A percentile compares a stretch with the other conserved stretches of the same genome.
These are phyloP conservation scores for Aspergillus terreus DNA, from an alignment of 2,329 filamentous ascomycete species.

Conservation along the genomic window DNA sequence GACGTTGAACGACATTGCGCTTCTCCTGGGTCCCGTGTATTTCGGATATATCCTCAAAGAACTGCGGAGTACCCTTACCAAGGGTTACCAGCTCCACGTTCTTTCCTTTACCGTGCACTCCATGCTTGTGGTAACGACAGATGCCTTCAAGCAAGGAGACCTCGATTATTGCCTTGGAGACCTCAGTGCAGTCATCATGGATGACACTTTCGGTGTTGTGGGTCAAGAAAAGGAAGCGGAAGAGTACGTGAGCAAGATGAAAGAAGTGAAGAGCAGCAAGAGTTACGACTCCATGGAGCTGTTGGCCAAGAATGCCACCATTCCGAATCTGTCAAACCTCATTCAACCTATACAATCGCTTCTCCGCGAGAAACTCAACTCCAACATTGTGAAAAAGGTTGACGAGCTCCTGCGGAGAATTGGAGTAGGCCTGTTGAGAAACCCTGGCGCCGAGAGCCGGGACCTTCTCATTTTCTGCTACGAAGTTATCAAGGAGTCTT, in stretches of 20 bases:
- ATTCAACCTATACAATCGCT: constrained; percentile 74
- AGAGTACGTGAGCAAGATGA: constrained; percentile 92
- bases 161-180: constrained; percentile 81
- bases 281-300: constrained; percentile 97
- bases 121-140: constrained; percentile 72
- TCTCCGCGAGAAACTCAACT: constrained; percentile 76
- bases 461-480: constrained; percentile 94
- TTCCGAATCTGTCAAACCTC: constrained; percentile 69
- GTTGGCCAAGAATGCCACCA: constrained; percentile 75
- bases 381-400: constrained; percentile 81
- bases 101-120: constrained; percentile 93
- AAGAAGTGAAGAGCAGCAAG: constrained; percentile 96
- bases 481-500: constrained; percentile 84
- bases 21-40: constrained; percentile 74
- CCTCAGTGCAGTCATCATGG: constrained; percentile 84
- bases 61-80: constrained; percentile 73
- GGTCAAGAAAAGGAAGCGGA: constrained; percentile 97
- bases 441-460: constrained; percentile 70
- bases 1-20: constrained; percentile 78
- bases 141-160: constrained; percentile 73
- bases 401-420: constrained; percentile 84
- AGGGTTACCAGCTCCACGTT: constrained; percentile 91
- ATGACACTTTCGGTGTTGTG: constrained; percentile 89
- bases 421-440: constrained; percentile 76
- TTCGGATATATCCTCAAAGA: constrained; percentile 94